Conservation (phyloP, 2,329 filamentous ascomycete genomes). For the Penicillium sp. region DNA sequence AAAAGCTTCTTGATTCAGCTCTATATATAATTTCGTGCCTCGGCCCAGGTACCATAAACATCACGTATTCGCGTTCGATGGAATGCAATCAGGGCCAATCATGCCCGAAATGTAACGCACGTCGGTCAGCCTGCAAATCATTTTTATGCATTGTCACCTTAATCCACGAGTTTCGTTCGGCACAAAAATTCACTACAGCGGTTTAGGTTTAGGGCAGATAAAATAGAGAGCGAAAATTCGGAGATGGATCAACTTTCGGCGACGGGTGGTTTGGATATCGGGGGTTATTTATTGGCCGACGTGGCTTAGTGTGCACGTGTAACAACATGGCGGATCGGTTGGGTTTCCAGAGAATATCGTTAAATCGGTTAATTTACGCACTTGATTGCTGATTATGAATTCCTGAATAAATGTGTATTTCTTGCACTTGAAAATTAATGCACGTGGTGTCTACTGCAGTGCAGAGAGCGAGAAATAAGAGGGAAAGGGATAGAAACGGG, state of each 20-base stretch:
- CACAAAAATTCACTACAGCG: background rate
- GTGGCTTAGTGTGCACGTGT: conserved; percentile 1
- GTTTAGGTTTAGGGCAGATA: background rate
- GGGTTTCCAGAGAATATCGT: background rate
- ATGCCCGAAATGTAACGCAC: background rate
- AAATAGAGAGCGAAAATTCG: background rate
- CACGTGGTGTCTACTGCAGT: background rate
- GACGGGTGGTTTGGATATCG: background rate
- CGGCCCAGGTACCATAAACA: background rate
- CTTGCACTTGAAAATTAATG: background rate
- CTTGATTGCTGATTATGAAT: background rate
- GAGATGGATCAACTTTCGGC: conserved; percentile 2
- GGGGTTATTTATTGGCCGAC: background rate
- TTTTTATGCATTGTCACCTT: background rate
- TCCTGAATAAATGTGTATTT: background rate
- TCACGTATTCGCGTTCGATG: background rate
- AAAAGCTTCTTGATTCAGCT: background rate
- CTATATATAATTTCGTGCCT: background rate
- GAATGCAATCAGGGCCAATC: background rate
- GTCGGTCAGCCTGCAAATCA: background rate
- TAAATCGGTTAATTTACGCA: background rate
- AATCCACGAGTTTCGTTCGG: background rate
- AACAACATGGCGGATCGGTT: background rate
- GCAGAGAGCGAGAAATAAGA: background rate
- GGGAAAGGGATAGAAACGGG: background rate